These are phyloP conservation scores for Teratosphaeria zuluensis DNA, from an alignment of 2,329 filamentous ascomycete species.

Conservation along the genomic window DNA sequence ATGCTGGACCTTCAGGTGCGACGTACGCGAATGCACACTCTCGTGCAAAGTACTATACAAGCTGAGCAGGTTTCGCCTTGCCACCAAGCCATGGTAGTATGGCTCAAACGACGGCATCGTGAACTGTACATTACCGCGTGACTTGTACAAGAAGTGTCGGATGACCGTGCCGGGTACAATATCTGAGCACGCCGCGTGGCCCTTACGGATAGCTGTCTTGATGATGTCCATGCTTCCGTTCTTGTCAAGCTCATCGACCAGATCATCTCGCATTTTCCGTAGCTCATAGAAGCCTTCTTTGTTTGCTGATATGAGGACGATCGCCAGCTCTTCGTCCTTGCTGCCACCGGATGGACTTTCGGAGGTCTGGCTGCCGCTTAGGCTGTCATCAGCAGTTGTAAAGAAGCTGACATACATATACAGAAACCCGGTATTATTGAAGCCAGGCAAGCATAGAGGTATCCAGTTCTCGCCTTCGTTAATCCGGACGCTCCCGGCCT, in stretches of 20 bases:
- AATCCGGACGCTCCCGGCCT: conserved; percentile 82
- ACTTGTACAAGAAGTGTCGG: conserved; percentile 94
- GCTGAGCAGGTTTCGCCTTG: conserved; percentile 54
- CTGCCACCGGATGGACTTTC: conserved; percentile 28
- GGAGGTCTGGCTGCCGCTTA: neutral
- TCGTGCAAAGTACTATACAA: conserved; percentile 80
- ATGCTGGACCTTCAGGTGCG: conserved; percentile 80
- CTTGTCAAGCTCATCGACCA: conserved; percentile 62
- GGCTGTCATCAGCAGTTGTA: conserved; percentile 38
- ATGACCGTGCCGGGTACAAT: conserved; percentile 72
- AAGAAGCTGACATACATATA: conserved; percentile 99
- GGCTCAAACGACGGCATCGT: conserved; percentile 75
- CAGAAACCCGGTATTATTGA: conserved; percentile 91
- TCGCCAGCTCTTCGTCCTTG: conserved; percentile 60
- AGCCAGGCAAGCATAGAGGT: conserved; percentile 86
- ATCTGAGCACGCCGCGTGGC: conserved; percentile 62
- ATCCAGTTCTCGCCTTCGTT: conserved; percentile 98
- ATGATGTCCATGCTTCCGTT: conserved; percentile 70
- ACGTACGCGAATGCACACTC: conserved; percentile 72
- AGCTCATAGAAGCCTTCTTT: conserved; percentile 91
- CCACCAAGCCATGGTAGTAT: conserved; percentile 44
- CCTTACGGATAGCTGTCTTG: conserved; percentile 56
- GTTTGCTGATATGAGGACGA: conserved; percentile 84
- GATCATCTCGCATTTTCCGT: conserved; percentile 56
- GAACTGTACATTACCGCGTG: conserved; percentile 88